These are phyloP conservation scores for Rutidosis leptorrhynchoides DNA, from an alignment of 129 eudicot genomes.

Conservation along the genomic window DNA sequence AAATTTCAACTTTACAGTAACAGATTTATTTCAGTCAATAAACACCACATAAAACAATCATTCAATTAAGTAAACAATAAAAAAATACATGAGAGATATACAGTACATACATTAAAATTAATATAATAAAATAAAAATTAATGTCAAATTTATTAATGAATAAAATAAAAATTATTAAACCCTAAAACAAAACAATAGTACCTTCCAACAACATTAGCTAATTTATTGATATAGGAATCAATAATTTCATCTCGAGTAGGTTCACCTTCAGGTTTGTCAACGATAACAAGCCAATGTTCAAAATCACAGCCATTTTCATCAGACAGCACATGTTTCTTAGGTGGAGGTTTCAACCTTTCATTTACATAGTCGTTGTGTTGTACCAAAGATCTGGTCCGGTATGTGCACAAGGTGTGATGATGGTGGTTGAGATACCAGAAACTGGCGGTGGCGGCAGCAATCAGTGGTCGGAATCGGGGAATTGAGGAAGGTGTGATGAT, in stretches of 20 bases:
- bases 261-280: constrained; percentile 74
- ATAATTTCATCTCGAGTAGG: constrained; percentile 77
- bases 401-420: constrained; percentile 57
- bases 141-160: neutral
- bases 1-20: no score
- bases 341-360: constrained; percentile 83
- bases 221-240: constrained; percentile 60
- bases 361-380: constrained; percentile 75
- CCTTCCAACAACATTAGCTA: constrained; percentile 78
- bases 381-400: constrained; percentile 51
- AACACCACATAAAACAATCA: neutral
- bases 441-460: constrained; percentile 35
- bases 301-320: constrained; percentile 96
- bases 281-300: constrained; percentile 85
- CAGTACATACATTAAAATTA: no score
- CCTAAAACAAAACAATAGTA: constrained; percentile 7
- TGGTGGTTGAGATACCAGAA: constrained; percentile 22
- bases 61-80: no score
- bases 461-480: constrained; percentile 59
- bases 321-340: constrained; percentile 79
- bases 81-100: no score
- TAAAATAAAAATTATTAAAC: no score
- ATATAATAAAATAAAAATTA: no score
- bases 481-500: constrained; percentile 31
- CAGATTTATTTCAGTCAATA: no score